Evolutionary conservation across 2,329 filamentous ascomycete genomes (phyloP).

Genomic region (Microcyclospora pomicola): DNA sequence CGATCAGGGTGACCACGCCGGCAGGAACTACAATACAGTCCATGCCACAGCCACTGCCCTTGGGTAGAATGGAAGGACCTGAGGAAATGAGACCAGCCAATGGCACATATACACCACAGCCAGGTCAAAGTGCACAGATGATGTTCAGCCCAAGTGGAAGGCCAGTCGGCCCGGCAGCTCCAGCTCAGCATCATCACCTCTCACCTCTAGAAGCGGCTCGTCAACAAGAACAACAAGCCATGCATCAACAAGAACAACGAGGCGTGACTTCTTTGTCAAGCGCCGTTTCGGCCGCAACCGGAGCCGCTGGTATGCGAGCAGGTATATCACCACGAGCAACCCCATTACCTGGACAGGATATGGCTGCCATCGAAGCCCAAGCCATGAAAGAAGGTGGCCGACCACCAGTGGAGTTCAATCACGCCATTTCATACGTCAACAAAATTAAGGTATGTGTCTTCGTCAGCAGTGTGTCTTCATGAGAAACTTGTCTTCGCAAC

Average conservation of each 20-base stretch:
- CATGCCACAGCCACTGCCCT: constrained; percentile 46
- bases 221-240: constrained; percentile 19
- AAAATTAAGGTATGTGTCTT: constrained; percentile 76
- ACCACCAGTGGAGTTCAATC: constrained; percentile 95
- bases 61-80: constrained; percentile 18
- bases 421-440: constrained; percentile 98
- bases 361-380: constrained; percentile 42
- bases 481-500: constrained; percentile 1
- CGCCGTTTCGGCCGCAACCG: constrained; percentile 45
- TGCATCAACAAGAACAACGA: constrained; percentile 51
- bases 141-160: constrained; percentile 32
- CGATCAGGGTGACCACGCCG: constrained; percentile 89
- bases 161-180: constrained; percentile 28
- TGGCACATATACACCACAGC: constrained; percentile 28
- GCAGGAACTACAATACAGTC: constrained; percentile 94
- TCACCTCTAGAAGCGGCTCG: constrained; percentile 17
- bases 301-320: constrained; percentile 33
- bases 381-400: constrained; percentile 42
- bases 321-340: constrained; percentile 38
- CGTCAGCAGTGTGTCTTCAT: neutral
- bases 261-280: constrained; percentile 53
- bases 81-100: constrained; percentile 14
- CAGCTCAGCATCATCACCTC: constrained; percentile 13
- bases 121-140: constrained; percentile 24
- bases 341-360: constrained; percentile 40